A percentile compares a stretch with the other conserved stretches of the same genome.
Conservation (phyloP, 2,329 filamentous ascomycete genomes). For the Verticillium nubilum region DNA sequence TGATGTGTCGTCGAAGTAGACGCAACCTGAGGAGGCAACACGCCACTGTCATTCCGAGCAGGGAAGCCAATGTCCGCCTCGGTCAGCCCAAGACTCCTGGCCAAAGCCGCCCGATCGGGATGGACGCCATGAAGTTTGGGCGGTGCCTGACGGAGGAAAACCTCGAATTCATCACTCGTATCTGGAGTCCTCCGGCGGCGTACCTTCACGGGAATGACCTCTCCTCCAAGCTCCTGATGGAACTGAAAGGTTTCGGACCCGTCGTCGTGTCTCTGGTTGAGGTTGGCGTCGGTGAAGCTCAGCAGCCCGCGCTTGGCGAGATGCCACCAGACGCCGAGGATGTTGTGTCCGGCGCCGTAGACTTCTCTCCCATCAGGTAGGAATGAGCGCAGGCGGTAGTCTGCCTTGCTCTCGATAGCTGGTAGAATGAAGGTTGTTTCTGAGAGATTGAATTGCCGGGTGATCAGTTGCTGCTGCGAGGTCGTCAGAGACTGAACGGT, state of each 20-base stretch:
- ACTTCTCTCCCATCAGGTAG: slow-evolving; percentile 14
- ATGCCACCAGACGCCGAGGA: slow-evolving; percentile 17
- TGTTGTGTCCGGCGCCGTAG: slow-evolving; percentile 16
- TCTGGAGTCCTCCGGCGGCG: neutral
- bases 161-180: neutral
- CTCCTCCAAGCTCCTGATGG: slow-evolving; percentile 8
- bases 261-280: neutral
- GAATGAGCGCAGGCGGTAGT: slow-evolving; percentile 14
- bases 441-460: slow-evolving; percentile 17
- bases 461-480: slow-evolving; percentile 15
- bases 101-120: slow-evolving; percentile 5
- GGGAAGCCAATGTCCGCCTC: slow-evolving; percentile 6
- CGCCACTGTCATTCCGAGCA: neutral
- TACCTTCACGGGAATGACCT: slow-evolving; percentile 6
- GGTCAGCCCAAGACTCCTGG: slow-evolving; percentile 4
- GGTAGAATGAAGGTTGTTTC: slow-evolving; percentile 15
- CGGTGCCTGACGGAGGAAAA: slow-evolving; percentile 10
- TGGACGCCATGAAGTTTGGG: slow-evolving; percentile 7
- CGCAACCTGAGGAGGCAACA: slow-evolving; percentile 10
- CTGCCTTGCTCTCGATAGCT: neutral
- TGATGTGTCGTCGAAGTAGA: slow-evolving; percentile 14
- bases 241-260: slow-evolving; percentile 7
- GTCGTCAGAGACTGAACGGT: slow-evolving; percentile 7
- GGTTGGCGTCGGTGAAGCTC: slow-evolving; percentile 3
- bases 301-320: slow-evolving; percentile 9